phyloP scores from a whole-genome alignment of 1,284 basidiomycete genomes.

The Tilletiopsis washingtonensis region DNA sequence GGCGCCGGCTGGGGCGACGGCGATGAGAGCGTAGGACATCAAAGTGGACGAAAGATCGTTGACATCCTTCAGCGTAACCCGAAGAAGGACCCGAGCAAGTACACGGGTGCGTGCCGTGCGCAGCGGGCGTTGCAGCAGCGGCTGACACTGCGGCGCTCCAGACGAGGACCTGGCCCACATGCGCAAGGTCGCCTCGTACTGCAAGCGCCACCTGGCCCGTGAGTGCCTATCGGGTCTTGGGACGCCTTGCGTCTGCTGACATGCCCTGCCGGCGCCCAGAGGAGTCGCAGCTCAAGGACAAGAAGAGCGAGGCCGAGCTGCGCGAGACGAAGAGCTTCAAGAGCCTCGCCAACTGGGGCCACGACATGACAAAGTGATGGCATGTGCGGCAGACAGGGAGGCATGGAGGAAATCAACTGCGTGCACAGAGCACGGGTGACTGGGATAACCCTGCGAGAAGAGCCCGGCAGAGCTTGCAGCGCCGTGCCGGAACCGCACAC shows the following conservation, averaged over 20 bases:
- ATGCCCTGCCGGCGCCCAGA: slow-evolving; percentile 3
- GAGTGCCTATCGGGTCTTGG: not conserved
- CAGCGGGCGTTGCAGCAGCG: not conserved
- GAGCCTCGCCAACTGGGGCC: slow-evolving; percentile 32
- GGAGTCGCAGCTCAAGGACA: slow-evolving; percentile 14
- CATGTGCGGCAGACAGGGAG: no score
- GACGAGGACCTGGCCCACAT: slow-evolving; percentile 44
- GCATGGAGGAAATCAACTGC: no score
- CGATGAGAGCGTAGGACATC: slow-evolving; percentile 32
- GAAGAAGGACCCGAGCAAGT: slow-evolving; percentile 34
- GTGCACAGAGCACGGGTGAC: no score
- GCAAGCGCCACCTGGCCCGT: slow-evolving; percentile 44
- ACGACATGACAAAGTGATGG: no score
- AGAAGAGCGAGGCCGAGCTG: slow-evolving; percentile 26
- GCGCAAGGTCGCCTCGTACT: slow-evolving; percentile 45
- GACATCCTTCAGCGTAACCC: slow-evolving; percentile 46
- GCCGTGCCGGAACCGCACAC: no score
- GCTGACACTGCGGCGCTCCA: not conserved
- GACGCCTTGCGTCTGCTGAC: not conserved
- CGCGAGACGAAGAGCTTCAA: slow-evolving; percentile 33
- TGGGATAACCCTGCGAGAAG: no score
- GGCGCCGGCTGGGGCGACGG: slow-evolving; percentile 33
- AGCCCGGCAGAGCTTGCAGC: no score
- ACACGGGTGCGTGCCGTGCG: slow-evolving; percentile 13
- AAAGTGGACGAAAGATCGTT: slow-evolving; percentile 32